Evolutionary conservation across 2,329 filamentous ascomycete species (phyloP).

Genomic region (Ophiostoma piceae): DNA sequence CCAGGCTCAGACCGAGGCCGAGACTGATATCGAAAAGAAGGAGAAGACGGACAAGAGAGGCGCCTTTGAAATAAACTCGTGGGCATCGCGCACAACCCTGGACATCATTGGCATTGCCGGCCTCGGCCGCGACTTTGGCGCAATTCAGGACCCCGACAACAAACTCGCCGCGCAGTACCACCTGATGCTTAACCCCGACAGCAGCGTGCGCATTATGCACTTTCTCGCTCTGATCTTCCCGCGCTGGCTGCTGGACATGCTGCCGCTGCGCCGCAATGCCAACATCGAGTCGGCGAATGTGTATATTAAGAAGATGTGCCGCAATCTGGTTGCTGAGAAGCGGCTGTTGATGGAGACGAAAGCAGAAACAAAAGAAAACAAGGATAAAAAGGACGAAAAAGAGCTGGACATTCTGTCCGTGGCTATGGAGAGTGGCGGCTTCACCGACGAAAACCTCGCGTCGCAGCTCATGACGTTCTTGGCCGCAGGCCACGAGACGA

Average conservation of each 20-base stretch:
- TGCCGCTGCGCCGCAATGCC: slow-evolving; percentile 69
- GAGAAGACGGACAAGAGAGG: slow-evolving; percentile 28
- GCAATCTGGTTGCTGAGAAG: slow-evolving; percentile 66
- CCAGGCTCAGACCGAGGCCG: not conserved
- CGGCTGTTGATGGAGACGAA: slow-evolving; percentile 35
- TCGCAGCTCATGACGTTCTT: slow-evolving; percentile 91
- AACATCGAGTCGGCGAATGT: slow-evolving; percentile 52
- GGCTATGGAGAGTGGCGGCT: slow-evolving; percentile 68
- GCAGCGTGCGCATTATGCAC: slow-evolving; percentile 50
- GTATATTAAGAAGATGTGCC: slow-evolving; percentile 61
- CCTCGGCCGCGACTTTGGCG: slow-evolving; percentile 64
- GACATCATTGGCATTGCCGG: slow-evolving; percentile 72
- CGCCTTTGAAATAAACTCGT: slow-evolving; percentile 54
- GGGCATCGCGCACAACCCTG: slow-evolving; percentile 63
- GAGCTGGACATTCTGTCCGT: slow-evolving; percentile 75
- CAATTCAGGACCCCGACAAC: slow-evolving; percentile 56
- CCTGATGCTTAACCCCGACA: slow-evolving; percentile 49
- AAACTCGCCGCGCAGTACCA: slow-evolving; percentile 55
- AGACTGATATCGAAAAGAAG: slow-evolving; percentile 34
- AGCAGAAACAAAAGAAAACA: not conserved
- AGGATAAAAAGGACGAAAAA: slow-evolving; percentile 26
- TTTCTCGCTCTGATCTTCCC: slow-evolving; percentile 60
- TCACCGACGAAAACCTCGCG: slow-evolving; percentile 72
- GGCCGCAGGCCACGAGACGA: slow-evolving; percentile 76
- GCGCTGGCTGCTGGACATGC: slow-evolving; percentile 50